Conservation (phyloP, 768 basidiomycete species). For the Chalciporus sphaerocephalus region DNA sequence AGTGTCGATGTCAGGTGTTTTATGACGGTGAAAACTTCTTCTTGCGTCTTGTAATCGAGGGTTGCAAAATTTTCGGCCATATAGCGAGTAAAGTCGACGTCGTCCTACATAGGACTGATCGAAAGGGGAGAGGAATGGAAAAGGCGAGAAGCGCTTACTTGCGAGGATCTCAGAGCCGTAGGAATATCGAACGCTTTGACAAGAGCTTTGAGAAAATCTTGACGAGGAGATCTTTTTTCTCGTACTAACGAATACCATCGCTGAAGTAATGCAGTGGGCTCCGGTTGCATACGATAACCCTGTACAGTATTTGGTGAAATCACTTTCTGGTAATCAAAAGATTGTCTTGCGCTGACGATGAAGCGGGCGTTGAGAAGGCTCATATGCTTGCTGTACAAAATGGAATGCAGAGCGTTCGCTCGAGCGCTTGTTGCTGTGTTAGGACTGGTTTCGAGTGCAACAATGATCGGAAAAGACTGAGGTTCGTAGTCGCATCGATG, state of each 20-base stretch:
- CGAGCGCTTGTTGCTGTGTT: conserved; percentile 56
- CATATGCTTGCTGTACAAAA: conserved; percentile 84
- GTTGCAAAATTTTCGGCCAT: conserved; percentile 92
- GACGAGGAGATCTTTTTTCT: conserved; percentile 81
- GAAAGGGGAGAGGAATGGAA: background rate
- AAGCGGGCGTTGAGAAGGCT: conserved; percentile 86
- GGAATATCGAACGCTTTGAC: conserved; percentile 80
- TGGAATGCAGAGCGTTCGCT: conserved; percentile 74
- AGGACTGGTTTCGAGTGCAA: conserved; percentile 89
- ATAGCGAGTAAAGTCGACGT: conserved; percentile 83
- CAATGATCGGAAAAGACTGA: conserved; percentile 86
- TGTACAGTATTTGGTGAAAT: conserved; percentile 44
- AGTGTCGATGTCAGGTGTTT: conserved; percentile 70
- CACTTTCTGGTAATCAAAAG: conserved; percentile 79
- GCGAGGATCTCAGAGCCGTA: conserved; percentile 49
- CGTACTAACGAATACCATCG: conserved; percentile 89
- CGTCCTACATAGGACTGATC: conserved; percentile 45
- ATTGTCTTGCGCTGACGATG: conserved; percentile 70
- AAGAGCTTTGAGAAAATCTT: conserved; percentile 83
- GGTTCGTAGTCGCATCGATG: background rate
- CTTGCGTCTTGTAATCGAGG: conserved; percentile 92
- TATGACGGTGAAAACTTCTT: conserved; percentile 86
- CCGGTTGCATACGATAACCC: conserved; percentile 62
- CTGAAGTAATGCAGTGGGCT: conserved; percentile 72
- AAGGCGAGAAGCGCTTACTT: conserved; percentile 35